Base-by-base conservation (phyloP, 495 filamentous ascomycete species). In the Massariosphaeria phaeospora region DNA sequence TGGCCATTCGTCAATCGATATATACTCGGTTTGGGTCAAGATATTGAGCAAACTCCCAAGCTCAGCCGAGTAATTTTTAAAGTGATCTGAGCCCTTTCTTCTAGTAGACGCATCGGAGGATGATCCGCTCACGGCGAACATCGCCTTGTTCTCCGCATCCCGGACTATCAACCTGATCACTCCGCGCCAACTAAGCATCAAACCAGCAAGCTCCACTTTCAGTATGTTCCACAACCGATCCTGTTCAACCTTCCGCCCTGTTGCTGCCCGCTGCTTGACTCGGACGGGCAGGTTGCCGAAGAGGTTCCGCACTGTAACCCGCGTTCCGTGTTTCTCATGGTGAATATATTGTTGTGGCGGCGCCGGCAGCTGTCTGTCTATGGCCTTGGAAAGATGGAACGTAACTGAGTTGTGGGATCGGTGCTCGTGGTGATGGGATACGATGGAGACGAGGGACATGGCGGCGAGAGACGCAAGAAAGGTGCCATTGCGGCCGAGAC, bases 271-370 rank as follows among this genome's bases (percentile, higher is more conserved):
- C 63, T 86, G 86, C 69, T 93, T 95, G 18, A 96, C 84, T n/a
- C 94, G 84, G 10, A 98, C 93, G 1, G 93, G 93, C 84, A 98
- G 90, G 42, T 88, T 90, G 1, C 91, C 93, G 69, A 96, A 97
- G 11, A 98, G 74, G 63, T 95, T 86, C 55, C 87, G 82, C 2
- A 96, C 87, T 3, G 77, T 79, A 8, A 93, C 82, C 40, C 83
- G 76, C 1, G 91, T 96, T 5, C 93, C 94, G 70, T 88, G 84
- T 12, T 71, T 59, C 45, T 76, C 74, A 58, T 69, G 69, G 7
- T 70, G 62, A 3, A 93, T 55, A 24, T 75, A 72, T 27, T 88
- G 79, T 33, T 84, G 77, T 3, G 72, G 57, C 1, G 80, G 77
- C 2, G 86, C 82, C 20, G 88, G 86, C 1, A 75, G 69, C 47